phyloP scores from a whole-genome alignment of 2,329 filamentous ascomycete species.

The Pyricularia sp. region DNA sequence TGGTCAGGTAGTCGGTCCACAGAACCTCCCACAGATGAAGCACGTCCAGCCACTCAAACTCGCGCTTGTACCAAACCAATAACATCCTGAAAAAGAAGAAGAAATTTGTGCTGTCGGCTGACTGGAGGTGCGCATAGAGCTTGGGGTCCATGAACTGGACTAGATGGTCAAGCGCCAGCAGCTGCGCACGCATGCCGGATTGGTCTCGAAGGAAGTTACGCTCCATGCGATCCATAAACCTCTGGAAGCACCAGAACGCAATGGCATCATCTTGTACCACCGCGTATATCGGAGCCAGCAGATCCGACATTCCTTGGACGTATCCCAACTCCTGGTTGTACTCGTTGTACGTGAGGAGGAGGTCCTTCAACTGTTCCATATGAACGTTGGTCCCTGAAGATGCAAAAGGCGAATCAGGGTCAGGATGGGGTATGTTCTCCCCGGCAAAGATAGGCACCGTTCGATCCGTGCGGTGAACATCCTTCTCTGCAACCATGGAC shows the following conservation, averaged over 20 bases:
- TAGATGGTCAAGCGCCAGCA: conserved; percentile 84
- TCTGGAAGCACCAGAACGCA: conserved; percentile 93
- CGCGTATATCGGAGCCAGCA: conserved; percentile 86
- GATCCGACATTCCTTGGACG: conserved; percentile 97
- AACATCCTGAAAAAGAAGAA: conserved; percentile 99
- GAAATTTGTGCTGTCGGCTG: conserved; percentile 93
- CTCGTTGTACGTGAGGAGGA: conserved; percentile 97
- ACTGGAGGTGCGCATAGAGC: conserved; percentile 82
- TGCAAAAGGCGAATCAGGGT: conserved; percentile 91
- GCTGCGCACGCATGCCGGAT: conserved; percentile 88
- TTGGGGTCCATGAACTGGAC: conserved; percentile 96
- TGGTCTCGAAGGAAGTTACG: conserved; percentile 93
- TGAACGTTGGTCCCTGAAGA: conserved; percentile 92
- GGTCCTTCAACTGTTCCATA: conserved; percentile 97
- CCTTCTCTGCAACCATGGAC: conserved; percentile 62
- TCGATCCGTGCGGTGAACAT: conserved; percentile 94
- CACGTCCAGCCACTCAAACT: conserved; percentile 85
- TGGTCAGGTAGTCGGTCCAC: conserved; percentile 87
- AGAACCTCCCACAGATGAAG: conserved; percentile 83
- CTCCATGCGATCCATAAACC: conserved; percentile 98
- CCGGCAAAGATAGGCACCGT: conserved; percentile 91
- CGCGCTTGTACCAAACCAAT: conserved; percentile 96
- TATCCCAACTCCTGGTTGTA: conserved; percentile 94
- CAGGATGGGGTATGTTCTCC: conserved; percentile 92
- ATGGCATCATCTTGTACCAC: conserved; percentile 95